Evolutionary conservation across 352 stramenopile genomes (phyloP).

Genomic region (Globisporangium cederbergense): DNA sequence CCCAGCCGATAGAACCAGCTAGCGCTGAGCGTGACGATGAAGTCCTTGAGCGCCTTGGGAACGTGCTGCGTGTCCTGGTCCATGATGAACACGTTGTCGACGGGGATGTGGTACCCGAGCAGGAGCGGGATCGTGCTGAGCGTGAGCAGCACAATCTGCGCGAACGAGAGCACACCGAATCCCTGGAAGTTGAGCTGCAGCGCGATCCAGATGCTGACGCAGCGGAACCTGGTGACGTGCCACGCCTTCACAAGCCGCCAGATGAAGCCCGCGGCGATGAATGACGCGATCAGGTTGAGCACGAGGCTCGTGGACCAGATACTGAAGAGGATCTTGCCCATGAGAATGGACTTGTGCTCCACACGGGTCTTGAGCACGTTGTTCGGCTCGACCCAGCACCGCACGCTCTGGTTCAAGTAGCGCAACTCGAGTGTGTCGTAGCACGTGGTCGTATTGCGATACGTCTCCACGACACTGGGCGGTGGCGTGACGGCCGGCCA

Average conservation of each 20-base stretch:
- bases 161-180: slow-evolving; percentile 28
- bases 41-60: slow-evolving; percentile 24
- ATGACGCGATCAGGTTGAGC: slow-evolving; percentile 29
- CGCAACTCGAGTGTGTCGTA: slow-evolving; percentile 33
- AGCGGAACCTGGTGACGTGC: slow-evolving; percentile 20
- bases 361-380: slow-evolving; percentile 20
- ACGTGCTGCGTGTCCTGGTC: slow-evolving; percentile 9
- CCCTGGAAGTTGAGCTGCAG: slow-evolving; percentile 37
- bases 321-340: slow-evolving; percentile 34
- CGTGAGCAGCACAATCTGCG: slow-evolving; percentile 27
- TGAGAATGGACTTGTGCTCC: slow-evolving; percentile 20
- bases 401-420: slow-evolving; percentile 32
- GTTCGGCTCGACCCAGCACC: slow-evolving; percentile 36
- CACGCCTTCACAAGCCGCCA: slow-evolving; percentile 23
- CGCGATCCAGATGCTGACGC: slow-evolving; percentile 29
- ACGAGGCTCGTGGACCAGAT: slow-evolving; percentile 41
- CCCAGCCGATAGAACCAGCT: slow-evolving; percentile 33
- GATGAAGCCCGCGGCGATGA: slow-evolving; percentile 25
- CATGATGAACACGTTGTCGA: slow-evolving; percentile 28
- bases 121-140: slow-evolving; percentile 27
- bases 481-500: slow-evolving; percentile 31
- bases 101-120: slow-evolving; percentile 28
- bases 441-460: slow-evolving; percentile 26
- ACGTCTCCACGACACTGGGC: slow-evolving; percentile 32
- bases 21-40: slow-evolving; percentile 24